Base-by-base conservation (phyloP, 2,329 filamentous ascomycete genomes). In the Chaetomiaceae sp. region DNA sequence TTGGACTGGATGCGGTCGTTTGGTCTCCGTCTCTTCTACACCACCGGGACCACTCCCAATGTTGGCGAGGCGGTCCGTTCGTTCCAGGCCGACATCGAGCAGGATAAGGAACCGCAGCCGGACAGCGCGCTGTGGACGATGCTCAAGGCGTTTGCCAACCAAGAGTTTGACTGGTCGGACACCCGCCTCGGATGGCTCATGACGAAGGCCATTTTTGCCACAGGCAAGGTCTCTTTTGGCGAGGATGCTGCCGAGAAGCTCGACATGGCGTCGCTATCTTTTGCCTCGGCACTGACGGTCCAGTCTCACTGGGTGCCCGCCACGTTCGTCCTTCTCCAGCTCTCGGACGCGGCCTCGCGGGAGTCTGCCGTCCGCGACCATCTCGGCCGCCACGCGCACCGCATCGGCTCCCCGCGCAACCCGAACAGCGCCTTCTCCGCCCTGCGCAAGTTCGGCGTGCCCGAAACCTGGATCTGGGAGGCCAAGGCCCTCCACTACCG, bases 1-100 rank as follows among this genome's bases (percentile, higher is more conserved):
- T 75, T 99, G 31, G 87, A 95, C 65, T 99, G 93, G 93, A 85
- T 89, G 66, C 91, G 95, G 64, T 85, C 91, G 0, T 96, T 99
- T 67, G 92, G 89, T 10, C 76, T 99, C 44, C 83, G 91, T 38
- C 75, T 99, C 2, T 97, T 90, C 87, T 99, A 96, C 66, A 85
- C 84, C 39, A 87, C 83, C 35, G 76, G 80, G 2, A 73, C 79
- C 30, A 76, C 83, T 1, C 39, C 55, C 2, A 78, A 82, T 31
- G 76, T 96, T 38, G 81, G 85, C 44, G 73, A 76, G 40, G 91
- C 91, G 3, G 84, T 99, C 4, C 69, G 75, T 38, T 78, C 79
- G 23, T 99, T 90, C 67, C 75, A 82, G 54, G 74, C 83, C 48
- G 90, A 96, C 60, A 74, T 97, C 40, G 71, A 76, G 23, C 79